These are phyloP conservation scores for Arthroderma uncinatum DNA, from an alignment of 2,329 filamentous ascomycete genomes.

Conservation along the genomic window DNA sequence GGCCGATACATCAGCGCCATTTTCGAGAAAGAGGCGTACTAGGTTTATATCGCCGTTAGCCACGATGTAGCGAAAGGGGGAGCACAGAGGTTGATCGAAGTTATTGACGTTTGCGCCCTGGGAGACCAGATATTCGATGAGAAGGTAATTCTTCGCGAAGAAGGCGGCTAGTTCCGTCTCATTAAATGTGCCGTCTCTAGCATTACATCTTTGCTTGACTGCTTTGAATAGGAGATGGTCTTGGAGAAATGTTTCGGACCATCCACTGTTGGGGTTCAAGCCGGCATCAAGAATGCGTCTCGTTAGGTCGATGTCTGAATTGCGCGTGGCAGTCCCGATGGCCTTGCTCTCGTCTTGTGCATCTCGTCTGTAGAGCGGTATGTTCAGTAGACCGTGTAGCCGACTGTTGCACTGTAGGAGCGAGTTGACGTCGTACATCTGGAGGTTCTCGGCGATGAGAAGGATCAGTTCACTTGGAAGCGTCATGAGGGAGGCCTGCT, in stretches of 20 bases:
- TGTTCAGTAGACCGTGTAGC: background rate
- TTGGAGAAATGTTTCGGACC: too few relatives aligned
- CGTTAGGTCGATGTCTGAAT: background rate
- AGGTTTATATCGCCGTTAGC: background rate
- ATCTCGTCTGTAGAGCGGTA: background rate
- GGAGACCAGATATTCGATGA: background rate
- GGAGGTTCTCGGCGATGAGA: background rate
- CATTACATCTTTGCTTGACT: background rate
- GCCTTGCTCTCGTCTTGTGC: background rate
- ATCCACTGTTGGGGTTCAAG: background rate
- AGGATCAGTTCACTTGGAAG: slow-evolving; percentile 6
- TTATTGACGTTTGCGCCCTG: background rate
- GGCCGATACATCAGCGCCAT: background rate
- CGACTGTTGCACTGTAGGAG: background rate
- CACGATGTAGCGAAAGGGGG: background rate
- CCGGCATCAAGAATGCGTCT: background rate
- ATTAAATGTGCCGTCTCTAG: background rate
- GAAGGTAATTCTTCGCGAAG: background rate
- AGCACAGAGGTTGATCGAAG: background rate
- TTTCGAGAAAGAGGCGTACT: background rate
- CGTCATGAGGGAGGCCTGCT: slow-evolving; percentile 9
- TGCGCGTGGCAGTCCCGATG: background rate
- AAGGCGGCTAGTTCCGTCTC: background rate
- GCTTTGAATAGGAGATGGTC: background rate
- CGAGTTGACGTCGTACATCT: background rate